These are phyloP conservation scores for Arthrobotrys entomopaga DNA, from an alignment of 2,329 filamentous ascomycete species.

Conservation along the genomic window DNA sequence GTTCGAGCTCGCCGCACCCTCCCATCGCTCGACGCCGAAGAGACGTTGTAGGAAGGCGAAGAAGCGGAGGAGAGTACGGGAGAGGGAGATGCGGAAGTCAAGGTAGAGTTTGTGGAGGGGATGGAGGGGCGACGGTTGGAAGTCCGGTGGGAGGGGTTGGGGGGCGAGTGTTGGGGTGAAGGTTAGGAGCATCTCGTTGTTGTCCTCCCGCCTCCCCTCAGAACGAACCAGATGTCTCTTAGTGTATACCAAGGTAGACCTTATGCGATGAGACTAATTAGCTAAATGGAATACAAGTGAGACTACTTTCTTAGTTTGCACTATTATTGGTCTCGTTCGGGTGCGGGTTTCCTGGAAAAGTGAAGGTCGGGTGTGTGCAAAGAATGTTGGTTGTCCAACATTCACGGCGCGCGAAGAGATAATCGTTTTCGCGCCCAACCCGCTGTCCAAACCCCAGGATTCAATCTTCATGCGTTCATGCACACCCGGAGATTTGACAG, in stretches of 20 bases:
- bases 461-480: slow-evolving; percentile 21
- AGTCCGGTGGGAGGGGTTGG: slow-evolving; percentile 22
- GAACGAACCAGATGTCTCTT: background rate
- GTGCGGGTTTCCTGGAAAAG: background rate
- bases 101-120: slow-evolving; percentile 43
- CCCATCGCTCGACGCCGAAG: slow-evolving; percentile 20
- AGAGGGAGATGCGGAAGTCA: slow-evolving; percentile 42
- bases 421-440: background rate
- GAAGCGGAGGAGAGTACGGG: slow-evolving; percentile 30
- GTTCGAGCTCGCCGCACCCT: slow-evolving; percentile 19
- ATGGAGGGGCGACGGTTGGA: slow-evolving; percentile 29
- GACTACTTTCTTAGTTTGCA: no score
- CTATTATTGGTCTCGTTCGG: background rate
- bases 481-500: background rate
- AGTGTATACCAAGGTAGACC: background rate
- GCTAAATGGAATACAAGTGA: background rate
- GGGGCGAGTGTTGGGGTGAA: slow-evolving; percentile 38
- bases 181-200: slow-evolving; percentile 40
- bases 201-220: no score
- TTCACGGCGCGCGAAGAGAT: background rate
- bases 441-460: background rate
- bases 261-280: background rate
- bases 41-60: slow-evolving; percentile 35
- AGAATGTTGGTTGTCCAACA: background rate
- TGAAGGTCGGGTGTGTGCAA: background rate